Evolutionary conservation across 2,329 filamentous ascomycete genomes (phyloP).

Genomic region (Ophiostoma montium): DNA sequence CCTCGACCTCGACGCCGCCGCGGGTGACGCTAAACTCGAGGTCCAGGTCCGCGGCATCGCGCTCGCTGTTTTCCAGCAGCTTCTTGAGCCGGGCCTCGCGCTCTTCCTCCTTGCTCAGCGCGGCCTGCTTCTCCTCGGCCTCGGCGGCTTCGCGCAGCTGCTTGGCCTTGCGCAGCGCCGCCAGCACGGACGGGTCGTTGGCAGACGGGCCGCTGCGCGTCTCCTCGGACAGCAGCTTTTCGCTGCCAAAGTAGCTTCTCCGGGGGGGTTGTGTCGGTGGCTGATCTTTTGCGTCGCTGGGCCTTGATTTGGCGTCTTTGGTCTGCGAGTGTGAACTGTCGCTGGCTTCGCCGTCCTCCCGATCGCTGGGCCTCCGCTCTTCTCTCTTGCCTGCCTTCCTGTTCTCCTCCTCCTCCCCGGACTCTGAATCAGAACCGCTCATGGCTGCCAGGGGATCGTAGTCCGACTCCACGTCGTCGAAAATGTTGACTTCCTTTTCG

Average conservation of each 20-base stretch:
- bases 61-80: constrained; percentile 58
- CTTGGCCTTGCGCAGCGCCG: constrained; percentile 75
- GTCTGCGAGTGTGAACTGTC: too few relatives aligned
- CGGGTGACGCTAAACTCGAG: constrained; percentile 85
- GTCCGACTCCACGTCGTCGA: constrained; percentile 50
- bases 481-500: constrained; percentile 48
- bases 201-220: constrained; percentile 39
- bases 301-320: background rate
- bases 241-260: constrained; percentile 49
- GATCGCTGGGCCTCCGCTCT: too few relatives aligned
- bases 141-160: constrained; percentile 37
- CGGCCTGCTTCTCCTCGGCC: constrained; percentile 25
- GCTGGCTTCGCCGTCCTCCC: constrained; percentile 9
- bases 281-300: background rate
- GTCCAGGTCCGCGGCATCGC: constrained; percentile 84
- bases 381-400: constrained; percentile 11
- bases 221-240: constrained; percentile 41
- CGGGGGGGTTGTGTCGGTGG: constrained; percentile 20
- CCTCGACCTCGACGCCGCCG: constrained; percentile 74
- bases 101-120: constrained; percentile 28
- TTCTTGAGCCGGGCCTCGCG: constrained; percentile 56
- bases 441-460: constrained; percentile 53
- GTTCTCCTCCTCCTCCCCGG: constrained; percentile 11
- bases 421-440: constrained; percentile 26
- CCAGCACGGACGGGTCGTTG: constrained; percentile 64